Evolutionary conservation across 345 rosid species (phyloP).

Genomic region (Boechera divaricarpa): DNA sequence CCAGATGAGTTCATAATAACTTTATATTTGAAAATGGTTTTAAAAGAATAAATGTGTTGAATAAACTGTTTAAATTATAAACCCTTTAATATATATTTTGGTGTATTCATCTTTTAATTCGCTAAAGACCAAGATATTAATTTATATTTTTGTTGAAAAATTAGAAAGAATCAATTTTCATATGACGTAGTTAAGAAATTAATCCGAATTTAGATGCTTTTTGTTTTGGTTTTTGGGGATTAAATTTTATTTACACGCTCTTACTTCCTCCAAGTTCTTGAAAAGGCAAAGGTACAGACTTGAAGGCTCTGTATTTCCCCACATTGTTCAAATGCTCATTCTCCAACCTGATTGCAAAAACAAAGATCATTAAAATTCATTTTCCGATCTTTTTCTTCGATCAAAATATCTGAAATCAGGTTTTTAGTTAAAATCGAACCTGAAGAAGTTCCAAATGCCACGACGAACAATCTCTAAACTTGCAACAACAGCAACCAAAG

Average conservation of each 20-base stretch:
- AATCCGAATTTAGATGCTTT: slow-evolving; percentile 2
- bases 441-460: slow-evolving; percentile 90
- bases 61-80: neutral
- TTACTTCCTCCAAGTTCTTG: slow-evolving; percentile 47
- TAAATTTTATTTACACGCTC: slow-evolving; percentile 31
- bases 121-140: neutral
- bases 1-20: no score
- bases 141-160: neutral
- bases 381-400: neutral
- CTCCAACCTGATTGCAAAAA: slow-evolving; percentile 63
- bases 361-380: neutral
- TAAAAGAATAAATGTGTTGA: no score
- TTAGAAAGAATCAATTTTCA: neutral
- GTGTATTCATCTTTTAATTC: neutral
- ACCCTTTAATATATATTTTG: neutral
- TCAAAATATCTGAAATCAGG: neutral
- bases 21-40: no score
- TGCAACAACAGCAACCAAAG: slow-evolving; percentile 60
- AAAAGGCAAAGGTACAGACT: slow-evolving; percentile 80
- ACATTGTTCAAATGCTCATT: slow-evolving; percentile 88
- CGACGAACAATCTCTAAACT: slow-evolving; percentile 80
- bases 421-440: slow-evolving; percentile 47
- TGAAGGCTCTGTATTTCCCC: slow-evolving; percentile 80
- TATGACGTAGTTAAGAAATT: neutral
- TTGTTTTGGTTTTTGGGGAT: neutral